Evolutionary conservation across 2,329 filamentous ascomycete species (phyloP).

Genomic region (Akanthomyces uredinophilus): DNA sequence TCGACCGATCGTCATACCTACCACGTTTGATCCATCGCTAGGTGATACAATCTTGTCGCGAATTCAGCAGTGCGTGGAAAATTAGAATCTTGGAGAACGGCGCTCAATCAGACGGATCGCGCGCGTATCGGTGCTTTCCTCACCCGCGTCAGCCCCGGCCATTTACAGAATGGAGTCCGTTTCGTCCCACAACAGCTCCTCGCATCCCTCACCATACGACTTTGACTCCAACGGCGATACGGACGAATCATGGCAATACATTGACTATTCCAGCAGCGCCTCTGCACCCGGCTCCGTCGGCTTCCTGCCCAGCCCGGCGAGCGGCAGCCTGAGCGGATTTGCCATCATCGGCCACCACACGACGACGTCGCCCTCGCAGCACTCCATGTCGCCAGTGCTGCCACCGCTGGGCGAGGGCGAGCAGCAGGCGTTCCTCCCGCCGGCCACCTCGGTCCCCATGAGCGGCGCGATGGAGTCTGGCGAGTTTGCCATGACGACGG

Average conservation of each 20-base stretch:
- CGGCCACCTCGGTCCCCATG: conserved; percentile 28
- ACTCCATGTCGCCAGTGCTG: conserved; percentile 36
- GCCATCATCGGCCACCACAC: conserved; percentile 36
- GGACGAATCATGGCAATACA: conserved; percentile 43
- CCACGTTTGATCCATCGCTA: neutral
- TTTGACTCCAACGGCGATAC: conserved; percentile 33
- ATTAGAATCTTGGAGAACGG: neutral
- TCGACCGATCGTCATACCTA: neutral
- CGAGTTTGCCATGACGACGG: conserved; percentile 26
- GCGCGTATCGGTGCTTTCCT: neutral
- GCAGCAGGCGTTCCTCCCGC: conserved; percentile 27
- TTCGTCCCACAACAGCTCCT: conserved; percentile 33
- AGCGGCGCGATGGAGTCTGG: conserved; percentile 21
- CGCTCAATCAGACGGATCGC: neutral
- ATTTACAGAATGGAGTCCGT: conserved; percentile 32
- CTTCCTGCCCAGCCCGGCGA: conserved; percentile 46
- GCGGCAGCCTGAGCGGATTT: conserved; percentile 47
- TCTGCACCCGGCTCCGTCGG: conserved; percentile 36
- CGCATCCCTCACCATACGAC: conserved; percentile 36
- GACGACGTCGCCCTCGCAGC: conserved; percentile 25
- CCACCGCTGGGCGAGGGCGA: conserved; percentile 21
- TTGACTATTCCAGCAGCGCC: conserved; percentile 32
- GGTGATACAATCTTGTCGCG: neutral
- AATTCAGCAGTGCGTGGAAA: neutral
- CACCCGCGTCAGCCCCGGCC: neutral